Evolutionary conservation across 176 grass and related monocot genomes (phyloP).

Genomic region (Rhynchospora tenuis): DNA sequence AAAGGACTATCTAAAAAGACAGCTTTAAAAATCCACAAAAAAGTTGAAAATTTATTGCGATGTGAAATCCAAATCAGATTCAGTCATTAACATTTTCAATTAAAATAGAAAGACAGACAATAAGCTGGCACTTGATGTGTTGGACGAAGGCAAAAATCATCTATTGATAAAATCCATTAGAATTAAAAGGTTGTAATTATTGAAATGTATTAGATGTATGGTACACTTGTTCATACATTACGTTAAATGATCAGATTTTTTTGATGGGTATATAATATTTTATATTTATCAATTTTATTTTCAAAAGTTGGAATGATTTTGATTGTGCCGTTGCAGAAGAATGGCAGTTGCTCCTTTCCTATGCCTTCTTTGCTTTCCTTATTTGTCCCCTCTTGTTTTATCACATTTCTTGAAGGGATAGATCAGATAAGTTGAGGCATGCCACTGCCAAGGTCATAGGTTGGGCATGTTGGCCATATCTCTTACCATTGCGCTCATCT

Average conservation of each 20-base stretch:
- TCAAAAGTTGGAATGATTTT: not conserved
- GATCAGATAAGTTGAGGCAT: not conserved
- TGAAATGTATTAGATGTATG: no score
- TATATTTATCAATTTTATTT: not conserved
- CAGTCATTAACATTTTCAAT: not conserved
- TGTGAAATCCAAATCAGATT: not conserved
- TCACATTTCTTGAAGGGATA: not conserved
- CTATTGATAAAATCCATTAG: not conserved
- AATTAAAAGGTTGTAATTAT: not conserved
- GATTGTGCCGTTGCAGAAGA: not conserved
- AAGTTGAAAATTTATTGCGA: no score
- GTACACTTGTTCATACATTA: no score
- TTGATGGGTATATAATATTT: not conserved
- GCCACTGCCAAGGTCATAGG: not conserved
- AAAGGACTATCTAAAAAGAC: no score
- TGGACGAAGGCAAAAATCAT: not conserved
- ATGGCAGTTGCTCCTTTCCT: not conserved
- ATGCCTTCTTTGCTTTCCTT: not conserved
- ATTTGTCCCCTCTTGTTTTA: not conserved
- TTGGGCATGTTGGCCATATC: not conserved
- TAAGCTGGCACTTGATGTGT: not conserved
- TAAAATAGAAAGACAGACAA: not conserved
- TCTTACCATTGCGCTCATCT: not conserved
- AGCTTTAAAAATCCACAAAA: no score
- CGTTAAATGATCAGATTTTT: no score